Conservation (phyloP, 2,329 filamentous ascomycete genomes). For the Cadophora malorum region DNA sequence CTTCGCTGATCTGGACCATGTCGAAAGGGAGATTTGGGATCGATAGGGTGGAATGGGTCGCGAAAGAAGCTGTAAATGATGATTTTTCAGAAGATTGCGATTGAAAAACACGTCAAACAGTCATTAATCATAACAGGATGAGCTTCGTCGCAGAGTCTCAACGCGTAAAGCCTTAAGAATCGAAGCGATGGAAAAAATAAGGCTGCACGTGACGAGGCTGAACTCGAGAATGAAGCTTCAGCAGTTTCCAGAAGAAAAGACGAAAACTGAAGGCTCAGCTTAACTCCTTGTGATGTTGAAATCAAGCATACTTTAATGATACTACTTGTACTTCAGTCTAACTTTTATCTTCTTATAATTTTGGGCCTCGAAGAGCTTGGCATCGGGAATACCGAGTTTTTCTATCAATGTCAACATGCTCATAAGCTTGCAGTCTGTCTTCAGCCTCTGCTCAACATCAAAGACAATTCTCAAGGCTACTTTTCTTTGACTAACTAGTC, state of each 20-base stretch:
- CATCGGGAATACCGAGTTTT: too few relatives aligned
- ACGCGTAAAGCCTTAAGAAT: slow-evolving; percentile 18
- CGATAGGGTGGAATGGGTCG: not conserved
- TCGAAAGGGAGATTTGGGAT: slow-evolving; percentile 39
- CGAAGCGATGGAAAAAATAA: slow-evolving; percentile 13
- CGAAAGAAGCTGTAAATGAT: not conserved
- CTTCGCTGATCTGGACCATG: slow-evolving; percentile 92
- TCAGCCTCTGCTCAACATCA: not conserved
- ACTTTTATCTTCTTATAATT: too few relatives aligned
- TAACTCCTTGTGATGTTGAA: too few relatives aligned
- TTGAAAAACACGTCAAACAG: slow-evolving; percentile 21
- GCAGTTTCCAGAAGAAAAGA: too few relatives aligned
- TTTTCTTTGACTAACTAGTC: slow-evolving; percentile 25
- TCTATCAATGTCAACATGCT: not conserved
- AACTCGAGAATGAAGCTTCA: not conserved
- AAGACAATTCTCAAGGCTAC: not conserved
- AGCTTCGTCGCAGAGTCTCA: slow-evolving; percentile 21
- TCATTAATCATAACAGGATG: slow-evolving; percentile 22
- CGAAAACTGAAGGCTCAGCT: too few relatives aligned
- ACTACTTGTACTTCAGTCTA: too few relatives aligned
- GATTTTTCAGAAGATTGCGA: slow-evolving; percentile 11
- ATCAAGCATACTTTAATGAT: too few relatives aligned
- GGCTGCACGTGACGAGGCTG: slow-evolving; percentile 10
- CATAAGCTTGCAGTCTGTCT: not conserved
- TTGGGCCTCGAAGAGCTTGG: too few relatives aligned